A percentile compares a stretch with the other conserved stretches of the same genome.
phyloP scores from a whole-genome alignment of 306 rosid genomes.

The Clitoria ternatea region DNA sequence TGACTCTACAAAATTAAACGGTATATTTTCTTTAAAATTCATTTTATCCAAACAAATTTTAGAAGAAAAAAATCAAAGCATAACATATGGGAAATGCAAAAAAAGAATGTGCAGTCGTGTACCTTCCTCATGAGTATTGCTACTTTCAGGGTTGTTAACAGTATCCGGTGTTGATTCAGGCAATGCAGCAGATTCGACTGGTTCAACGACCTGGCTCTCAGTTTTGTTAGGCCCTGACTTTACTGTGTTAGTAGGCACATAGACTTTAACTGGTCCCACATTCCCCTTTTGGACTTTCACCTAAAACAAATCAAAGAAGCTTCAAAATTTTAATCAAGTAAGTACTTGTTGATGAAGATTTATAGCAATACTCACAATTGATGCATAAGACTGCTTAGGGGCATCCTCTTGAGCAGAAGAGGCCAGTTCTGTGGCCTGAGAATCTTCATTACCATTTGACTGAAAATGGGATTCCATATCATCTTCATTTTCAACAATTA shows the following conservation, averaged over 20 bases:
- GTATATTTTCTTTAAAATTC: background rate
- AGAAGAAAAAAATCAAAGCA: background rate
- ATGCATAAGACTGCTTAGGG: constrained; percentile 75
- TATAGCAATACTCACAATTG: constrained; percentile 50
- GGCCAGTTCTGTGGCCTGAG: constrained; percentile 36
- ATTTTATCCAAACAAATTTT: constrained; percentile 5
- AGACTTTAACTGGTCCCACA: constrained; percentile 42
- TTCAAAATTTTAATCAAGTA: constrained; percentile 23
- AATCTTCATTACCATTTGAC: constrained; percentile 47
- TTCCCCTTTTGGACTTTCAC: constrained; percentile 61
- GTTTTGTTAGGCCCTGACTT: constrained; percentile 38
- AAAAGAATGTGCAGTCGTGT: constrained; percentile 15
- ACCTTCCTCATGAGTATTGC: constrained; percentile 59
- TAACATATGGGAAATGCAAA: background rate
- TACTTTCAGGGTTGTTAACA: constrained; percentile 34
- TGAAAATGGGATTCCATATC: constrained; percentile 34
- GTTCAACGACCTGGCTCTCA: constrained; percentile 34
- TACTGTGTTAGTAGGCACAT: constrained; percentile 50
- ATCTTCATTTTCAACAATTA: constrained; percentile 35
- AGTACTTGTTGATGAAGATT: constrained; percentile 9
- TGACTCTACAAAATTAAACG: background rate
- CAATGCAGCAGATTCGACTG: constrained; percentile 33
- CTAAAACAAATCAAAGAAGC: constrained; percentile 39
- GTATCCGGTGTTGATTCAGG: constrained; percentile 43
- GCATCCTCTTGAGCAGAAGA: constrained; percentile 45